Evolutionary conservation across 2,329 filamentous ascomycete genomes (phyloP), one percentile per base, ranked within the genome.

Genomic region (Xylaria hypoxylon): DNA sequence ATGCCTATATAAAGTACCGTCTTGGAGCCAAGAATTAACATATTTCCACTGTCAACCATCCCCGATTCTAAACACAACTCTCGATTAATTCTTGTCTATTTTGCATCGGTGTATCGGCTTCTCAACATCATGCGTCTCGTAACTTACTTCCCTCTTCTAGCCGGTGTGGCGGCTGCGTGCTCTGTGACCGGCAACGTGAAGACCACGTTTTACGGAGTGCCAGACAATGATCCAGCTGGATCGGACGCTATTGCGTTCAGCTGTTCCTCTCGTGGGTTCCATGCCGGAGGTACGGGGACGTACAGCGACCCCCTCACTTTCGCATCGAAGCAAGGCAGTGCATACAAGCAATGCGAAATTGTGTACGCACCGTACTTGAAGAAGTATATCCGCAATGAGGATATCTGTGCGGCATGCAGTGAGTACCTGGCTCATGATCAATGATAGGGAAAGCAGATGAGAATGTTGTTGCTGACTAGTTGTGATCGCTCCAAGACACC

Each of bases 341-440:
- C 80, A 58, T 82, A 83, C 73, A 70, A 73, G 0, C 59, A 71
- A 24, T 84, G 82, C 75, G 81, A 83, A 67, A 74, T 82, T 63
- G 75, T 84, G 47, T 84, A 83, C 64, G 70, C 76, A n/a, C 81
- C 81, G 0, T 81, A 81, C 64, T 65, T 82, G 33, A 76, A 76
- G 59, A 84, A 84, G 71, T 84, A 84, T 65, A 71, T 81, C 5
- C 74, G 77, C 3, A 74, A 72, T 62, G 72, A 76, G 56, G 74
- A 76, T 38, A 63, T 59, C 33, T 76, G 74, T 38, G 70, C 60
- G 8, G 42, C n/a, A 2, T 75, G 72, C 62, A 65, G 71, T 75
- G 35, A 65, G 72, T 74, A n/a, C 45, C 47, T 40, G 8, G 11
- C 45, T 24, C 22, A 28, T 61, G 17, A 48, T 5, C 3, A 33